phyloP scores from a whole-genome alignment of 768 basidiomycete species.

The Mrakia blollopis region DNA sequence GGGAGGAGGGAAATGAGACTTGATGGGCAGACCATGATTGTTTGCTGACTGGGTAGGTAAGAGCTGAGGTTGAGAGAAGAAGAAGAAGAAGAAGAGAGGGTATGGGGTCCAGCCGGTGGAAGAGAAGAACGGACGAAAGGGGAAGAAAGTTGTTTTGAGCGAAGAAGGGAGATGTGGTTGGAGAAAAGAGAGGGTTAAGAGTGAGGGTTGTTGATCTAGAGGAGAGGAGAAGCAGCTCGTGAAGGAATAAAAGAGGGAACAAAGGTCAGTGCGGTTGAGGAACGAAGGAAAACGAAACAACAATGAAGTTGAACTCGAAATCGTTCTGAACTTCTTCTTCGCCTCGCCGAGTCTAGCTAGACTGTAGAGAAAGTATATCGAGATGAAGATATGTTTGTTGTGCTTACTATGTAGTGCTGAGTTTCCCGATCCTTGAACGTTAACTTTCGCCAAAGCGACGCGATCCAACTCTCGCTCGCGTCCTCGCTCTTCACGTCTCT shows the following conservation, averaged over 20 bases:
- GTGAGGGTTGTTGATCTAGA: neutral
- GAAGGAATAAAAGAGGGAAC: neutral
- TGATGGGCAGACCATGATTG: conserved; percentile 2
- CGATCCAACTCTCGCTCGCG: neutral
- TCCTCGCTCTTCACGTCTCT: neutral
- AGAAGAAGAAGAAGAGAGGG: too few relatives aligned
- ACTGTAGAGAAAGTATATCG: too few relatives aligned
- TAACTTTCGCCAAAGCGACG: too few relatives aligned
- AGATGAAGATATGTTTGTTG: too few relatives aligned
- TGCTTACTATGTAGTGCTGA: too few relatives aligned
- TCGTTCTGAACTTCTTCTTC: too few relatives aligned
- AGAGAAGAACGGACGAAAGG: neutral
- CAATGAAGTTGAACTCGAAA: too few relatives aligned
- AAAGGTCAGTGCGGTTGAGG: too few relatives aligned
- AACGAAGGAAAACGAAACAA: too few relatives aligned
- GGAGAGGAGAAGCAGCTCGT: neutral
- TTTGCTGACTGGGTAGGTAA: neutral
- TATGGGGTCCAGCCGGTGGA: neutral
- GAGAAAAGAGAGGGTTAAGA: too few relatives aligned
- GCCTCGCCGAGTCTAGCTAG: too few relatives aligned
- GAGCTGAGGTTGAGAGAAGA: neutral
- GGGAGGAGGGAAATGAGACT: neutral
- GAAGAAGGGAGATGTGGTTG: neutral
- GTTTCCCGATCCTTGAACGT: too few relatives aligned
- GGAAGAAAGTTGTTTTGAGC: neutral